These are phyloP conservation scores for Pythium rhizo-oryzae DNA, from an alignment of 352 stramenopile species.

Conservation along the genomic window DNA sequence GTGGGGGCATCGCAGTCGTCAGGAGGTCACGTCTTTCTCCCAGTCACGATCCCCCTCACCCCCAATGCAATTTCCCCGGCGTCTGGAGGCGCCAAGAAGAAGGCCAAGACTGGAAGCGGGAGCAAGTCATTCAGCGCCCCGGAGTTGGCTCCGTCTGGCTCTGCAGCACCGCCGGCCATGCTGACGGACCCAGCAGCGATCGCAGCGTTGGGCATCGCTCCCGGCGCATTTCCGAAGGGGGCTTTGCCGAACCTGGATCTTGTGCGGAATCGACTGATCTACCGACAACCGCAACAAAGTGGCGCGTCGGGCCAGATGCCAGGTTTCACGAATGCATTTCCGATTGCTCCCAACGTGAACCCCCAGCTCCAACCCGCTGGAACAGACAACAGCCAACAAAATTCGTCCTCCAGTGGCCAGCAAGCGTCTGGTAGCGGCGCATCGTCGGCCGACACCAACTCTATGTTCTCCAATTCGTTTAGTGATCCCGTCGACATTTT, in stretches of 20 bases:
- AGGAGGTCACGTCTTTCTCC: neutral
- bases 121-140: constrained; percentile 47
- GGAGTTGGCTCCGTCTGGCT: constrained; percentile 33
- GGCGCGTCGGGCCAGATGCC: neutral
- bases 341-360: neutral
- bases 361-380: neutral
- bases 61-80: constrained; percentile 70
- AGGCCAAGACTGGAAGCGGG: constrained; percentile 53
- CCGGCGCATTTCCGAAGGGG: constrained; percentile 15
- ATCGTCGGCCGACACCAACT: constrained; percentile 8
- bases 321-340: constrained; percentile 6
- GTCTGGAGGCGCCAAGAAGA: constrained; percentile 68
- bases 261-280: constrained; percentile 64
- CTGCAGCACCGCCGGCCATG: neutral
- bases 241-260: constrained; percentile 61
- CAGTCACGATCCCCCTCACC: constrained; percentile 32
- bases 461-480: constrained; percentile 59
- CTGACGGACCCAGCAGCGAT: neutral
- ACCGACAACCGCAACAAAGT: constrained; percentile 42
- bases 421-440: neutral
- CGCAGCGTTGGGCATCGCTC: neutral
- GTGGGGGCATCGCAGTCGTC: neutral
- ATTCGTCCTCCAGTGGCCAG: neutral
- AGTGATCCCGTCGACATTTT: constrained; percentile 79
- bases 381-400: constrained; percentile 11